phyloP scores from a whole-genome alignment of 345 rosid genomes.

The Garcia nutans region DNA sequence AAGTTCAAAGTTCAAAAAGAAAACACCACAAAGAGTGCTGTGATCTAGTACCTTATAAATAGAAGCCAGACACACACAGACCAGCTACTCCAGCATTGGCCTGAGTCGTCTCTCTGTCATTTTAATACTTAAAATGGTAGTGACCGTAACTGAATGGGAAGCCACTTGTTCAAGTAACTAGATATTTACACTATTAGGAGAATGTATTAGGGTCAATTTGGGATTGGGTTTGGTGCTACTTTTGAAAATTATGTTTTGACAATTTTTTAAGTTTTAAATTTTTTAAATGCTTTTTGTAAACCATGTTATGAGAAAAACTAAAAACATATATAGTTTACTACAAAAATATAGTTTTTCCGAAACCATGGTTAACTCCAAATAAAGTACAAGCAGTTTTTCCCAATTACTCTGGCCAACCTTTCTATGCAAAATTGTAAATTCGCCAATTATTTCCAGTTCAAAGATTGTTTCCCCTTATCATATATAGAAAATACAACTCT shows the following conservation, averaged over 20 bases:
- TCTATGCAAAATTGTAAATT: not conserved
- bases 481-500: conserved; percentile 10
- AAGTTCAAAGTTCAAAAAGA: conserved; percentile 18
- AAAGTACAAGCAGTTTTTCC: too few relatives aligned
- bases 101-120: conserved; percentile 5
- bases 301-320: too few relatives aligned
- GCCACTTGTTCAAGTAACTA: not conserved
- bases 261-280: too few relatives aligned
- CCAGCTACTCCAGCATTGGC: not conserved
- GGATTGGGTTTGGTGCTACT: too few relatives aligned
- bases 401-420: not conserved
- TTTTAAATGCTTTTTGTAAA: too few relatives aligned
- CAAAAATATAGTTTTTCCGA: too few relatives aligned
- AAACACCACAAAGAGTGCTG: not conserved
- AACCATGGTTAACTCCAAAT: too few relatives aligned
- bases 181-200: not conserved
- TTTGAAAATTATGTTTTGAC: too few relatives aligned
- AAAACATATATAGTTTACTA: too few relatives aligned
- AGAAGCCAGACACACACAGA: not conserved
- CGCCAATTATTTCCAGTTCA: not conserved
- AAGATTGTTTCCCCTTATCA: conserved; percentile 1
- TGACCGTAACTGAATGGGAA: not conserved
- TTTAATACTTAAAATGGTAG: not conserved
- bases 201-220: not conserved
- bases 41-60: not conserved